Base-by-base conservation (phyloP, 345 rosid genomes). In the Salix udensis region DNA sequence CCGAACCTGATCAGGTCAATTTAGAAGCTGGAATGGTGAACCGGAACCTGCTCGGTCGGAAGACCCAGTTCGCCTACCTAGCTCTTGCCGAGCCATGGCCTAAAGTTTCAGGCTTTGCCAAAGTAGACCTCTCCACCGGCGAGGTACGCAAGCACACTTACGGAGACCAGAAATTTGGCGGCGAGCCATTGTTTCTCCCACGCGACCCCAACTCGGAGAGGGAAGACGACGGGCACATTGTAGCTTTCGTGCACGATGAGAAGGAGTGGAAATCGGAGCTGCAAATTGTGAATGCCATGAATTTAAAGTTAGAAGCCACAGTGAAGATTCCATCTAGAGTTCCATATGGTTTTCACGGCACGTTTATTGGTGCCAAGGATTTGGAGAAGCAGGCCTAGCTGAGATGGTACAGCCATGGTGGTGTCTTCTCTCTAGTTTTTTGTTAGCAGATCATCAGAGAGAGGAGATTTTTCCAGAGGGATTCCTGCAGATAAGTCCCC, bases 51-150 rank as follows among this genome's bases (percentile, higher is more conserved):
- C 87, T 95, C 0, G 99, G 99, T 19, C 84, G 98, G 34, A 88
- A 86, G 77, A 88, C 96, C 78, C 92, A 70, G 68, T 91, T 72
- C 65, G 98, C 94, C 1, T 95, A 91, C 75, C 78, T 95, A 13
- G 99, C 99, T 5, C 84, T 95, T 61, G 99, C 93, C 4, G 99
- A 95, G 77, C 98, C 96, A 3, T 95, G 99, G 99, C 99, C 99
- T 0, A 95, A 89, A 42, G 99, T 95, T 0, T 87, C 94, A 0
- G 99, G 99, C 14, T 93, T 95, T 28, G 96, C 97, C 0, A 95
- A 93, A 72, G 98, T 95, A 2, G 92, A 95, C 81, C 90, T 93
- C 42, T 85, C 80, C 0, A 91, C 93, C 0, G 99, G 99, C 1
- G 89, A 91, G 68, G 87, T 87, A 4, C 77, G 75, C 71, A 89